phyloP scores from a whole-genome alignment of 306 rosid species.

The Acacia melanoxylon region DNA sequence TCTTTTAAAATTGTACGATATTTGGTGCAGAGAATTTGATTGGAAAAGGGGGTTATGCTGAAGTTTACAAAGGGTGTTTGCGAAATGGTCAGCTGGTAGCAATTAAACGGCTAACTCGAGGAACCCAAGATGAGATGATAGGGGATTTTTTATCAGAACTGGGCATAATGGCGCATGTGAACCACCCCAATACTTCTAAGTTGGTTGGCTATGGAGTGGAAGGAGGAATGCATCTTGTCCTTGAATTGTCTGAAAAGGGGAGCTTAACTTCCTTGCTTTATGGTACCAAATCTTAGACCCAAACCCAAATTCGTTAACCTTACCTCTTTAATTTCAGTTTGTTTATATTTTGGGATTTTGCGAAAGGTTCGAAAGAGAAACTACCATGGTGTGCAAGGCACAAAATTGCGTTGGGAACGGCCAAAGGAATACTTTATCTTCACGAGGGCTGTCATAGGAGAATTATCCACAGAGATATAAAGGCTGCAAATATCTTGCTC shows the following conservation, averaged over 20 bases:
- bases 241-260: constrained; percentile 79
- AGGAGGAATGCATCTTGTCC: constrained; percentile 94
- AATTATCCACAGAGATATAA: constrained; percentile 94
- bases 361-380: constrained; percentile 69
- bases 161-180: constrained; percentile 92
- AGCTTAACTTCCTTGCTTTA: constrained; percentile 86
- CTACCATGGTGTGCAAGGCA: constrained; percentile 76
- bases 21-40: constrained; percentile 75
- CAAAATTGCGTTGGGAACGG: constrained; percentile 84
- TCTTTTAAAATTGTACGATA: not conserved
- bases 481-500: constrained; percentile 96
- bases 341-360: not conserved
- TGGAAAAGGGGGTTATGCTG: constrained; percentile 98
- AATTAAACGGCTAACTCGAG: constrained; percentile 70
- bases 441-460: constrained; percentile 94
- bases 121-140: constrained; percentile 73
- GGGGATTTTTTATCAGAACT: constrained; percentile 83
- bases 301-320: not conserved
- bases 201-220: constrained; percentile 91
- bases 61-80: constrained; percentile 84
- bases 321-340: not conserved
- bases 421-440: constrained; percentile 77
- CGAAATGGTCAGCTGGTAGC: constrained; percentile 73
- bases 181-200: constrained; percentile 83
- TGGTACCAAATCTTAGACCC: constrained; percentile 41